Percentiles rank a stretch among this genome's conserved stretches.
Conservation (phyloP, 805 yeast species). For the Starmerella khaoyaiensis region DNA sequence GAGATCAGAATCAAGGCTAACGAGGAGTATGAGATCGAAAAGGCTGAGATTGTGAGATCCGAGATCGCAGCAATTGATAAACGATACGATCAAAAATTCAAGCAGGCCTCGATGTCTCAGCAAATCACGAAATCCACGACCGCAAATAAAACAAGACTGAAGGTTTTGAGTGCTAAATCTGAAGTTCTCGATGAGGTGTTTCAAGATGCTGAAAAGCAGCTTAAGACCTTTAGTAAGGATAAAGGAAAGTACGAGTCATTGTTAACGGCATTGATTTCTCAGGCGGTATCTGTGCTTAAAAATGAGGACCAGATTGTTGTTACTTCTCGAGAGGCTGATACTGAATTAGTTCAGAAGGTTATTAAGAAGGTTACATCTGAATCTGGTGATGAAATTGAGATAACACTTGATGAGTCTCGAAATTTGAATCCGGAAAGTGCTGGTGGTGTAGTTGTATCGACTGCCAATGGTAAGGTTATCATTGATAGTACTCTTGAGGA, state of each 20-base stretch:
- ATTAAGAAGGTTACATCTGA: conserved; percentile 48
- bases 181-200: conserved; percentile 63
- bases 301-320: conserved; percentile 50
- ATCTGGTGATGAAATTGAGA: conserved; percentile 45
- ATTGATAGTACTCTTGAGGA: conserved; percentile 90
- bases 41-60: conserved; percentile 84
- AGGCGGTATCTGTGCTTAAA: conserved; percentile 49
- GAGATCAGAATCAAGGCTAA: conserved; percentile 93
- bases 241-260: conserved; percentile 51
- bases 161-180: conserved; percentile 77
- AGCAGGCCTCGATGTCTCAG: conserved; percentile 84
- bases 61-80: conserved; percentile 83
- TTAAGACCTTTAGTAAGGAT: conserved; percentile 45
- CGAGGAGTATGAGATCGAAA: conserved; percentile 97
- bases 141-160: conserved; percentile 88
- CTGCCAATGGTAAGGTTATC: conserved; percentile 68
- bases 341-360: conserved; percentile 47
- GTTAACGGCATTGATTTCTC: conserved; percentile 67
- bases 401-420: conserved; percentile 46
- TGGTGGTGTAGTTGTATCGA: conserved; percentile 74
- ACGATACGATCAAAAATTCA: conserved; percentile 64
- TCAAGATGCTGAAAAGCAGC: conserved; percentile 49
- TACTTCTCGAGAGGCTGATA: conserved; percentile 55
- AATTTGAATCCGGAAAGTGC: conserved; percentile 48
- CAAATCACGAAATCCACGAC: conserved; percentile 92